Evolutionary conservation across 352 stramenopile species (phyloP).

Genomic region (Globisporangium spiculum): DNA sequence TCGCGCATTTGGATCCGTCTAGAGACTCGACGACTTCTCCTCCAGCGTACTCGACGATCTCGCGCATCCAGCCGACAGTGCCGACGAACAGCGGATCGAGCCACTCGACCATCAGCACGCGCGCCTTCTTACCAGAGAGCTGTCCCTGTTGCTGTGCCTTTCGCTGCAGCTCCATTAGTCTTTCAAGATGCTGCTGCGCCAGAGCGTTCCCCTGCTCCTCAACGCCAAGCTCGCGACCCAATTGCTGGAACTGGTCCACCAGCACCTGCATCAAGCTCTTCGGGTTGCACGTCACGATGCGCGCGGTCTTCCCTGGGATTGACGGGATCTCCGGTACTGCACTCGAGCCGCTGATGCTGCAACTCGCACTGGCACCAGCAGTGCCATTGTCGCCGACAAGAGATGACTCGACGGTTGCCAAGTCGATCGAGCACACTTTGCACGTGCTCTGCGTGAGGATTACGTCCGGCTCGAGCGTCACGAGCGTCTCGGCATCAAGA

Average conservation of each 20-base stretch:
- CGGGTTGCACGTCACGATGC: conserved; percentile 49
- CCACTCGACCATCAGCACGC: conserved; percentile 69
- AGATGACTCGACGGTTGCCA: conserved; percentile 38
- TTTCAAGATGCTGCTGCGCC: conserved; percentile 27
- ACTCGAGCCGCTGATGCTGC: background rate
- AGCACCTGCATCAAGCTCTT: conserved; percentile 43
- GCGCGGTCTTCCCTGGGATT: conserved; percentile 25
- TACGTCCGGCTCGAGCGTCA: conserved; percentile 47
- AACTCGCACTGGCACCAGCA: background rate
- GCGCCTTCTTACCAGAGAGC: conserved; percentile 12
- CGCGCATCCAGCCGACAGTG: conserved; percentile 61
- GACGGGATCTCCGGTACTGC: conserved; percentile 12
- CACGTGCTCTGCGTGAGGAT: conserved; percentile 75
- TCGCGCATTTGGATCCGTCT: conserved; percentile 5
- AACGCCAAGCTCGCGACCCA: conserved; percentile 47
- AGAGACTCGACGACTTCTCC: conserved; percentile 33
- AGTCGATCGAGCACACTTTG: conserved; percentile 72
- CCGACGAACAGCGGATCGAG: conserved; percentile 67
- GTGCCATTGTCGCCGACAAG: conserved; percentile 1
- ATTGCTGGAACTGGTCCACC: conserved; percentile 43
- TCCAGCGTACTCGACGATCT: conserved; percentile 55
- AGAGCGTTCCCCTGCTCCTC: conserved; percentile 35
- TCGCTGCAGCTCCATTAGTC: conserved; percentile 26
- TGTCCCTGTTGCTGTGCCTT: conserved; percentile 11
- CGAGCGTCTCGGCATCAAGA: conserved; percentile 40